phyloP scores from a whole-genome alignment of 148 eudicot species.

The Silene latifolia region DNA sequence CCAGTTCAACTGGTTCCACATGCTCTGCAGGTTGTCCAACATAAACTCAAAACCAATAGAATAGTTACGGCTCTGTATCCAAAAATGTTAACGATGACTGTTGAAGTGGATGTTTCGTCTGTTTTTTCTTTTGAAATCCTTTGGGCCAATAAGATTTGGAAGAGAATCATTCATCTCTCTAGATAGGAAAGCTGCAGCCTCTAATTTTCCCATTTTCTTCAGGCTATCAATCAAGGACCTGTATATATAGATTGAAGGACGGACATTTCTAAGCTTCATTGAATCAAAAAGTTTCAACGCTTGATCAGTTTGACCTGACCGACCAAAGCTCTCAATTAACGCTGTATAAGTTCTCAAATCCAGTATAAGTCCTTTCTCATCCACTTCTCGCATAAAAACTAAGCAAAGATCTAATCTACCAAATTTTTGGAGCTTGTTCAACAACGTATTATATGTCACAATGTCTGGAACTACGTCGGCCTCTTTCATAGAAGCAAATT shows the following conservation, averaged over 20 bases:
- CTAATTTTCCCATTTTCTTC: slow-evolving; percentile 64
- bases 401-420: slow-evolving; percentile 59
- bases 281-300: slow-evolving; percentile 59
- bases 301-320: slow-evolving; percentile 61
- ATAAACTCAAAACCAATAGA: neutral
- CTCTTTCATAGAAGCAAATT: slow-evolving; percentile 60
- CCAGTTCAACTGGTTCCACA: neutral
- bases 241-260: slow-evolving; percentile 69
- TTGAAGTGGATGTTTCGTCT: slow-evolving; percentile 10
- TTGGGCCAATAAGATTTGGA: slow-evolving; percentile 60
- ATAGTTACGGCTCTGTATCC: neutral
- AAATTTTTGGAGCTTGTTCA: slow-evolving; percentile 57
- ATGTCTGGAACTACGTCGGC: slow-evolving; percentile 59
- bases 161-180: slow-evolving; percentile 60
- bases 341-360: slow-evolving; percentile 76
- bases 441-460: slow-evolving; percentile 66
- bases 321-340: slow-evolving; percentile 76
- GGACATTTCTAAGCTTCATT: slow-evolving; percentile 55
- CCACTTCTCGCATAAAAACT: slow-evolving; percentile 50
- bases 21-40: neutral
- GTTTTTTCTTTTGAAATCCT: slow-evolving; percentile 51
- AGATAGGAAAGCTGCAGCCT: slow-evolving; percentile 43
- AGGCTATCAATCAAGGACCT: slow-evolving; percentile 55
- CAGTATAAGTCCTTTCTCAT: slow-evolving; percentile 48
- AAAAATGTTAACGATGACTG: too few species aligned